Evolutionary conservation across 768 basidiomycete genomes (phyloP), one percentile per base, ranked within the genome.

Genomic region (Cystobasidium onofrii): DNA sequence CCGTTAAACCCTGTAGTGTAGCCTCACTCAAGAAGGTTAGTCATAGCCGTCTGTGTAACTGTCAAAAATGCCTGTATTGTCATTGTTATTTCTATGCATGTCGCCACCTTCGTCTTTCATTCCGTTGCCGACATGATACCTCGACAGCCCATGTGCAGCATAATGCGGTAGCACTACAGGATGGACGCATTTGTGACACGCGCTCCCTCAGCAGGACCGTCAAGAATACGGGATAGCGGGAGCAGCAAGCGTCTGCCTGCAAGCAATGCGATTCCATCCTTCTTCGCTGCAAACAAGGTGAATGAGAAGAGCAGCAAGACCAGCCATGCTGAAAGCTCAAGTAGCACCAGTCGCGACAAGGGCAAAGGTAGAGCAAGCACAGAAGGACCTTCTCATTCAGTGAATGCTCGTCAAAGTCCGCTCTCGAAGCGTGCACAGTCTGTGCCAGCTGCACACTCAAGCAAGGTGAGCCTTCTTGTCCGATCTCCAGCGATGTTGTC

Each of bases 121-220:
- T 50, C 15, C 12, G 9, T 17, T 50, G 46, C 46, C 46, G n/a
- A 50, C 18, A 50, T 20, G 3, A 50, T n/a, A n/a, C n/a, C 46
- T 17, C 9, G 9, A 20, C 12, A 50, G 46, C 12, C 9, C 46
- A 50, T 50, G 46, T 9, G 18, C 41, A 50, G 46, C 46, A 20
- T 39, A 39, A 39, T 39, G 39, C 39, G n/a, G 46, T 50, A 50
- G 46, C n/a, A 15, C n/a, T 20, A n/a, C 18, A 50, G 4, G 29
- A 69, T 69, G 66, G 66, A 69, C 66, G 66, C 66, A 17, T 69
- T 69, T 27, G 41, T 69, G 41, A 69, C 46, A 50, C 66, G 66
- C 41, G 33, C 31, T 9, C 39, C 41, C 17, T 50, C 44, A 54
- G 41, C 66, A 44, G 66, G 66, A 18, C 66, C 69, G 9, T 55